Base-by-base conservation (phyloP, 352 stramenopile genomes). In the Phytophthora chlamydospora region DNA sequence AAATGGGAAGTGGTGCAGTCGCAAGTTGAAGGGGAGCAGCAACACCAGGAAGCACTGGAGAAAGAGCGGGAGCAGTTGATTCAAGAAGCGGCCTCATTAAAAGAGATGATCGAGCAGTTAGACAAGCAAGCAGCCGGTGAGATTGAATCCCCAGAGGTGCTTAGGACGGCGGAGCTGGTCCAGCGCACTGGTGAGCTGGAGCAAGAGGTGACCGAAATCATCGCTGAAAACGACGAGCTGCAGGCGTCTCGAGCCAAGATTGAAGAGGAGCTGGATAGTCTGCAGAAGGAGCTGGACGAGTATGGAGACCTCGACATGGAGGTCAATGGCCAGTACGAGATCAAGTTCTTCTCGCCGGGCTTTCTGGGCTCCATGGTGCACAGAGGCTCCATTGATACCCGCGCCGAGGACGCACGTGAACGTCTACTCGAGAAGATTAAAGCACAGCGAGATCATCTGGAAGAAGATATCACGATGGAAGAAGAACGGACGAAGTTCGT, bases 131-230 rank as follows among this genome's bases (percentile, higher is more conserved):
- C 75, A 36, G 58, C 66, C 14, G 83, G 85, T 2, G 44, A 78
- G 39, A 71, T 91, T 13, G 79, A 88, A 34, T 94, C 85, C 6
- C 66, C 75, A 14, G 85, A 94, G 55, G 78, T 90, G 14, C 39
- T 71, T 33, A 81, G 83, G 34, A 84, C 81, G 3, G 69, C 71
- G 32, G 79, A 90, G 38, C 40, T 94, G 29, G 73, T 61, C 19
- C 68, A 73, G 24, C 71, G 78, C 39, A 87, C 85, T 39, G 68
- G 48, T 0, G 75, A 76, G 6, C 68, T 94, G 1, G 82, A 89
- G 49, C 85, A 90, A 17, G 83, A 94, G 49, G 86, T 94, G 9
- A 74, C 53, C 0, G 83, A 91, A 6, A 75, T 91, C 40, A 83
- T 90, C 24, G 69, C 75, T 5, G 83, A 92, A 51, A 93, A 94